These are phyloP conservation scores for Nigrospora oryzae DNA, from an alignment of 2,329 filamentous ascomycete genomes.

Conservation along the genomic window DNA sequence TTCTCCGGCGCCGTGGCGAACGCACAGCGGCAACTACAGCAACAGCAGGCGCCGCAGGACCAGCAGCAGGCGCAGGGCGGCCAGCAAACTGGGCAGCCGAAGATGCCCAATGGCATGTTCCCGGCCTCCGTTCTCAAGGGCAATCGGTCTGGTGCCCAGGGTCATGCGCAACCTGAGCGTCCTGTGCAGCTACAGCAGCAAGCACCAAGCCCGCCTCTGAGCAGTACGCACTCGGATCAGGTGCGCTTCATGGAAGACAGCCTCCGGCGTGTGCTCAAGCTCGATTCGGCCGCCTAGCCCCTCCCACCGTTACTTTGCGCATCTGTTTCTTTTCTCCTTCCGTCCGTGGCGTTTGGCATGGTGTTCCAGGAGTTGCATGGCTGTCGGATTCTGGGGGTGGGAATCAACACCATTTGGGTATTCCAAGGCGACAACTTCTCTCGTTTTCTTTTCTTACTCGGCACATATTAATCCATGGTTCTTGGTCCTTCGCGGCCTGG, in stretches of 20 bases:
- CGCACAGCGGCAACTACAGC: not conserved
- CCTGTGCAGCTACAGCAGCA: not conserved
- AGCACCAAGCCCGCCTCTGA: slow-evolving; percentile 7
- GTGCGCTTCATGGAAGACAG: slow-evolving; percentile 43
- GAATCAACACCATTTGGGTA: too few species aligned
- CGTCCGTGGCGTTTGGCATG: slow-evolving; percentile 4
- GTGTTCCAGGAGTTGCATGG: slow-evolving; percentile 5
- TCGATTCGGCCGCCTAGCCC: slow-evolving; percentile 12
- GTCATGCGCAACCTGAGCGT: not conserved
- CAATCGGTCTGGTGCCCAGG: not conserved
- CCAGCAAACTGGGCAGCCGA: slow-evolving; percentile 5
- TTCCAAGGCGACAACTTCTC: not conserved
- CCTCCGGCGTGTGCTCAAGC: slow-evolving; percentile 43
- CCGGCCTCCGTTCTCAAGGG: slow-evolving; percentile 14
- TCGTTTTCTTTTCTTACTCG: not conserved
- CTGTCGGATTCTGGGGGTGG: too few species aligned
- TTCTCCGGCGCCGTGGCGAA: slow-evolving; percentile 28
- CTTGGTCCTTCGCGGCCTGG: not conserved
- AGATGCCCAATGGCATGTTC: slow-evolving; percentile 15
- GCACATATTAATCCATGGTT: not conserved
- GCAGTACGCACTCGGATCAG: slow-evolving; percentile 21
- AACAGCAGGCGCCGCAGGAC: slow-evolving; percentile 4
- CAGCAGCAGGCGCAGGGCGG: slow-evolving; percentile 4
- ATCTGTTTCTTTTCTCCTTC: slow-evolving; percentile 2
- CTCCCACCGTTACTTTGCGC: not conserved